A percentile compares a stretch with the other conserved stretches of the same genome.
Evolutionary conservation across 139 green algal species (phyloP).

Genomic region (Limnomonas spitsbergensis): DNA sequence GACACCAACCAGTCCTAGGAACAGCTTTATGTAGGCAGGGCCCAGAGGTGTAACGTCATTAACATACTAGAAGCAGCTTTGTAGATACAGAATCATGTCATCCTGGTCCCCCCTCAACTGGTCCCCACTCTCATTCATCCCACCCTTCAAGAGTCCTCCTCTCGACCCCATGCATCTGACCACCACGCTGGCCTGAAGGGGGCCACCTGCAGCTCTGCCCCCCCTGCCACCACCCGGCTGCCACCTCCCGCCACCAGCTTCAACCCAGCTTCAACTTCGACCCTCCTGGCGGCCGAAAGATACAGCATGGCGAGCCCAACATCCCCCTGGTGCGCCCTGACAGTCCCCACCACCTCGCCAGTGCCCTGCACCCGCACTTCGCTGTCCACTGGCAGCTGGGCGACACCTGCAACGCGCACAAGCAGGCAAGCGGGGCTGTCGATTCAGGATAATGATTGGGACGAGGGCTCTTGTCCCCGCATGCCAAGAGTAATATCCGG

Average conservation of each 20-base stretch:
- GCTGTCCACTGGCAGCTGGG: not conserved
- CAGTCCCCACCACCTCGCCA: not conserved
- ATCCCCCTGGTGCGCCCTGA: not conserved
- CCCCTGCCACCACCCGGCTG: not conserved
- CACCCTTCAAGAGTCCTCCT: no score
- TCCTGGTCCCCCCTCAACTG: no score
- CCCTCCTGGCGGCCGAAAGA: not conserved
- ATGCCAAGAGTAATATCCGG: no score
- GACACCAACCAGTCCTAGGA: no score
- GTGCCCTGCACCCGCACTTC: not conserved
- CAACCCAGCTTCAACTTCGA: not conserved
- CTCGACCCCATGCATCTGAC: not conserved
- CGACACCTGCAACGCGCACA: not conserved
- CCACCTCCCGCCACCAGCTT: not conserved
- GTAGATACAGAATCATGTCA: no score
- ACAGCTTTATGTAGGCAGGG: no score
- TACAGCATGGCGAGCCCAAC: not conserved
- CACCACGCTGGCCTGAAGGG: constrained; percentile 10
- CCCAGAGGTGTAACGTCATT: no score
- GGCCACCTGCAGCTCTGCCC: not conserved
- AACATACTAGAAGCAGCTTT: no score
- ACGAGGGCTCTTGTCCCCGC: no score
- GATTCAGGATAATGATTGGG: no score
- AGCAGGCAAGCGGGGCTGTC: not conserved
- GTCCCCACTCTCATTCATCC: no score